phyloP scores from a whole-genome alignment of 177 flowering plant genomes.

The Vitis hybrid region DNA sequence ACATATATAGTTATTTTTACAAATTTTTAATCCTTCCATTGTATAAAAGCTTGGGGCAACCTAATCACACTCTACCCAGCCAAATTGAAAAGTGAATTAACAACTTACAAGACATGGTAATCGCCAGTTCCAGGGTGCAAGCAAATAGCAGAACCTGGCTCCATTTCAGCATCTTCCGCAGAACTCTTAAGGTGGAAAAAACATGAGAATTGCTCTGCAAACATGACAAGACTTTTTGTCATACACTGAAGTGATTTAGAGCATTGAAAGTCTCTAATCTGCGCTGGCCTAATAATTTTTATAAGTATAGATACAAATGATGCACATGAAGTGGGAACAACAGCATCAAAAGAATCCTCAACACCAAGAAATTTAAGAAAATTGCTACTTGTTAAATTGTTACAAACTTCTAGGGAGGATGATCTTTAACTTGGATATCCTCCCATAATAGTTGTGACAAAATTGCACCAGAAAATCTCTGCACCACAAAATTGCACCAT shows the following conservation, averaged over 20 bases:
- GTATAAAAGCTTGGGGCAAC: not conserved
- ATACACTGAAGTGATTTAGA: not conserved
- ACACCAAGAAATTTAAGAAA: not conserved
- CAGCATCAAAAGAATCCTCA: not conserved
- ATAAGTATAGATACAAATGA: too few relatives aligned
- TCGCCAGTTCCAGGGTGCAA: constrained; percentile 77
- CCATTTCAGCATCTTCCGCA: constrained; percentile 48
- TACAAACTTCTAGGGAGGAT: not conserved
- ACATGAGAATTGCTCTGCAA: constrained; percentile 66
- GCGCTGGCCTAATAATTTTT: too few relatives aligned
- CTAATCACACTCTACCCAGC: not conserved
- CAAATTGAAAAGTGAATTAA: constrained; percentile 3
- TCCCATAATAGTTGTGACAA: not conserved
- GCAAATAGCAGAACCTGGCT: constrained; percentile 53
- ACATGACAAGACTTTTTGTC: not conserved
- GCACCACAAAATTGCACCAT: not conserved
- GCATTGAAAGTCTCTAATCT: too few relatives aligned
- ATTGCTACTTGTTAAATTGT: not conserved
- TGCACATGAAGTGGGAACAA: too few relatives aligned
- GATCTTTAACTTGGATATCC: not conserved
- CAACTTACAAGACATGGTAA: constrained; percentile 81
- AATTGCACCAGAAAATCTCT: not conserved
- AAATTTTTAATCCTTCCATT: not conserved
- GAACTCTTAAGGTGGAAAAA: constrained; percentile 70
- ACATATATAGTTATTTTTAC: not conserved